Conservation (phyloP, 192 early-diverging fungal species). For the Backusella parvicylindrica region DNA sequence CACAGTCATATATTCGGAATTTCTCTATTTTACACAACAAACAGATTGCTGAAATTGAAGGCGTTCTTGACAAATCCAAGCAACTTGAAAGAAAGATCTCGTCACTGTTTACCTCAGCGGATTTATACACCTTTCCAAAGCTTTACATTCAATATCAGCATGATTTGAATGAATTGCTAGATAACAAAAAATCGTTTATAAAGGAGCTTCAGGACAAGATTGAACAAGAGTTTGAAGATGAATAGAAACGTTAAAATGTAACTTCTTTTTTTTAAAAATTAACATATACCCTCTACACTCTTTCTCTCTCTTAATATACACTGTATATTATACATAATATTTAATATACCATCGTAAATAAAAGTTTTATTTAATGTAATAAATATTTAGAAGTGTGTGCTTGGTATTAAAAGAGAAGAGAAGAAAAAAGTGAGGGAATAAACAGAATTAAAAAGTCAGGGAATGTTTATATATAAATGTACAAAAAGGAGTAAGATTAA, state of each 20-base stretch:
- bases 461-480: background rate
- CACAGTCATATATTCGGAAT: background rate
- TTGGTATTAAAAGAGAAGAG: background rate
- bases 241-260: background rate
- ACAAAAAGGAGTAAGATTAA: background rate
- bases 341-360: background rate
- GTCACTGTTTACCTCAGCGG: background rate
- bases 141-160: slow-evolving; percentile 20
- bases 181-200: slow-evolving; percentile 17
- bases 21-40: slow-evolving; percentile 19
- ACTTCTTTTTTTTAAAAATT: too few relatives aligned
- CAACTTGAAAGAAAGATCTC: background rate
- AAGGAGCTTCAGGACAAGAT: slow-evolving; percentile 17
- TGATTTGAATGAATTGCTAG: slow-evolving; percentile 17
- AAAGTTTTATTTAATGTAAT: background rate
- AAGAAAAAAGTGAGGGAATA: background rate
- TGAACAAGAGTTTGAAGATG: slow-evolving; percentile 6
- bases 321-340: background rate
- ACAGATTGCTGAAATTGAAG: slow-evolving; percentile 16
- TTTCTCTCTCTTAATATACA: background rate
- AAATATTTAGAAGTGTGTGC: background rate
- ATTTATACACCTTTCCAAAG: background rate
- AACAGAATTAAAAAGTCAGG: background rate
- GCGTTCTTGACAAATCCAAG: slow-evolving; percentile 6
- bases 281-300: background rate